Evolutionary conservation across 352 stramenopile genomes (phyloP), one percentile per base, ranked within the genome.

Genomic region (Saprolegnia diclina): DNA sequence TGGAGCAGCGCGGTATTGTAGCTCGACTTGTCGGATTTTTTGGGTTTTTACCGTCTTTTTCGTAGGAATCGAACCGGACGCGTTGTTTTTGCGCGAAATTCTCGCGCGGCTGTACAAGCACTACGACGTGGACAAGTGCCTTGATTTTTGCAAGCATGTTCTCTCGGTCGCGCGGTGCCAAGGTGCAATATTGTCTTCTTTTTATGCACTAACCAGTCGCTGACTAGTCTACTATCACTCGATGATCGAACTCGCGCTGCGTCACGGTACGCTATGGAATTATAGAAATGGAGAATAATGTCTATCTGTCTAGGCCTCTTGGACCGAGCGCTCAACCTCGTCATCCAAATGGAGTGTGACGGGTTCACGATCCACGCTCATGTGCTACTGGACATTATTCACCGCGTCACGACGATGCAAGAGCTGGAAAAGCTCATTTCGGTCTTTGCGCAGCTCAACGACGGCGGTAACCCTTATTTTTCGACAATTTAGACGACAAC

Each of bases 271-370:
- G 32, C n/a, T n/a, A n/a, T n/a, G n/a, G n/a, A n/a, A n/a, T n/a
- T n/a, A n/a, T n/a, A n/a, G n/a, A n/a, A n/a, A n/a, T n/a, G n/a
- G n/a, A n/a, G n/a, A n/a, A n/a, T 64, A n/a, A n/a, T n/a, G n/a
- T n/a, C n/a, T n/a, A n/a, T n/a, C n/a, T n/a, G n/a, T n/a, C 10
- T 42, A 69, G 63, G 46, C 1, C 10, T 69, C 18, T 13, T 69
- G 13, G 63, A 69, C 19, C 48, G 63, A 5, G 63, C 53, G 11
- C 50, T 55, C 48, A 69, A 69, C 53, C 26, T 69, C 48, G 63
- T 61, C 13, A n/a, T 69, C 10, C 63, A 69, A 61, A 69, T 69
- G 63, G 63, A 69, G 35, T 69, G 63, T 37, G 63, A 69, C 11
- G 63, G 63, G 10, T 69, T 61, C 61, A 50, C 44, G 13, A 29